Conservation (phyloP, 1,284 basidiomycete genomes). For the Ustilago trichophora region DNA sequence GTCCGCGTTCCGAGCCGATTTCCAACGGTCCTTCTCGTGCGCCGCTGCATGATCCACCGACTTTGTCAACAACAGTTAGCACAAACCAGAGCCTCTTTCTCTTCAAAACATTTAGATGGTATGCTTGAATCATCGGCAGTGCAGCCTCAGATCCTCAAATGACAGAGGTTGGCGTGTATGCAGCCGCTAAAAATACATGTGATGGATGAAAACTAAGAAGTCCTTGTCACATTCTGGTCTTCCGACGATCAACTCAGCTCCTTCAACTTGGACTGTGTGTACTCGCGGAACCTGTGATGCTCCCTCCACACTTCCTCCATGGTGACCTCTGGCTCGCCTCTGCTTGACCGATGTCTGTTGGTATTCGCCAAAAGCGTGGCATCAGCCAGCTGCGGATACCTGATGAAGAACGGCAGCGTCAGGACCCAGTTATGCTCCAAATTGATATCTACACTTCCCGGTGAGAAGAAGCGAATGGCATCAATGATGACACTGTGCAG, state of each 20-base stretch:
- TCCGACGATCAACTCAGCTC: constrained; percentile 12
- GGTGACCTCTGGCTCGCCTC: constrained; percentile 20
- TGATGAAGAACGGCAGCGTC: constrained; percentile 38
- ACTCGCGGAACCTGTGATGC: constrained; percentile 20
- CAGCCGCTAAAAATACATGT: constrained; percentile 1
- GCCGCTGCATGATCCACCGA: no score
- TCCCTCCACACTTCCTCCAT: constrained; percentile 42
- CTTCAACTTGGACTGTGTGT: constrained; percentile 25
- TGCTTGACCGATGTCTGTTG: constrained; percentile 21
- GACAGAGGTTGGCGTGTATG: no score
- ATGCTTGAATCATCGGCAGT: no score
- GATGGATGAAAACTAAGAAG: no score
- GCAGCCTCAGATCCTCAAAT: no score
- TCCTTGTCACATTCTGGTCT: no score
- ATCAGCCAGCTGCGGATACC: constrained; percentile 45
- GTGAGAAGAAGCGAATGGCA: constrained; percentile 16
- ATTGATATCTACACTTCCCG: constrained; percentile 28
- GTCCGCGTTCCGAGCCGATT: no score
- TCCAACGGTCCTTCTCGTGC: no score
- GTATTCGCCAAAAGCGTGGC: constrained; percentile 18
- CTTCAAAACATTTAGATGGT: no score
- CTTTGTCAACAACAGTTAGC: no score
- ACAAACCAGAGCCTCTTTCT: no score
- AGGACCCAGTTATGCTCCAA: constrained; percentile 42
- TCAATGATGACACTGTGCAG: constrained; percentile 32